Evolutionary conservation across 148 eudicot genomes (phyloP).

Genomic region (Amaranthus cruentus): DNA sequence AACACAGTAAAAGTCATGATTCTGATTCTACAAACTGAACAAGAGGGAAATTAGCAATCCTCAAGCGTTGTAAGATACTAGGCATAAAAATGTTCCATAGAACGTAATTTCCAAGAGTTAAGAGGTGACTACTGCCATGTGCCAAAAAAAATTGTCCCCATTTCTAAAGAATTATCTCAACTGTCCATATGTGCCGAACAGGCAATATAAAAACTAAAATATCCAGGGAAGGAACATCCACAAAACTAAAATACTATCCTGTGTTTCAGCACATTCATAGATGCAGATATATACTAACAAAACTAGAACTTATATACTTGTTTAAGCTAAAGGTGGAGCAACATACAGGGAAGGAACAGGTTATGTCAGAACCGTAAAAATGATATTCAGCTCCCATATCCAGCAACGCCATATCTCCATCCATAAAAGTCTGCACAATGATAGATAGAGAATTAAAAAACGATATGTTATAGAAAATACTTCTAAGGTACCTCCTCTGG

Average conservation of each 20-base stretch:
- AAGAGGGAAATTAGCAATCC: background rate
- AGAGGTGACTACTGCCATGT: background rate
- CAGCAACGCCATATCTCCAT: constrained; percentile 88
- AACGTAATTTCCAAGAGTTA: background rate
- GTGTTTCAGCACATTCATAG: constrained; percentile 7
- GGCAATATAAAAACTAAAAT: background rate
- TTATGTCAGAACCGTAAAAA: constrained; percentile 96
- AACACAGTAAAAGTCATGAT: constrained; percentile 4
- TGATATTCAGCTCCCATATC: constrained; percentile 99
- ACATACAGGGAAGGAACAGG: constrained; percentile 91
- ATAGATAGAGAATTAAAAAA: background rate
- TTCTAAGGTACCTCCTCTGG: too few species aligned
- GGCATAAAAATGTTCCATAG: background rate
- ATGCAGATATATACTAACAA: background rate
- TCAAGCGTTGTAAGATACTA: background rate
- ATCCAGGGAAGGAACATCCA: background rate
- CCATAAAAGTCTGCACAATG: constrained; percentile 51
- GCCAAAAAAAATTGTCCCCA: background rate
- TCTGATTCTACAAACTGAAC: background rate
- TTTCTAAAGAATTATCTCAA: background rate
- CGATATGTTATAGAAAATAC: background rate
- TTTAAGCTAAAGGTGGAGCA: constrained; percentile 10
- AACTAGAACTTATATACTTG: background rate
- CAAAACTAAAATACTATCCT: background rate
- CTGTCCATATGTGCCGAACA: background rate